Evolutionary conservation across 1,284 basidiomycete species (phyloP), one percentile per base, ranked within the genome.

Genomic region (Ustilago bromivora): DNA sequence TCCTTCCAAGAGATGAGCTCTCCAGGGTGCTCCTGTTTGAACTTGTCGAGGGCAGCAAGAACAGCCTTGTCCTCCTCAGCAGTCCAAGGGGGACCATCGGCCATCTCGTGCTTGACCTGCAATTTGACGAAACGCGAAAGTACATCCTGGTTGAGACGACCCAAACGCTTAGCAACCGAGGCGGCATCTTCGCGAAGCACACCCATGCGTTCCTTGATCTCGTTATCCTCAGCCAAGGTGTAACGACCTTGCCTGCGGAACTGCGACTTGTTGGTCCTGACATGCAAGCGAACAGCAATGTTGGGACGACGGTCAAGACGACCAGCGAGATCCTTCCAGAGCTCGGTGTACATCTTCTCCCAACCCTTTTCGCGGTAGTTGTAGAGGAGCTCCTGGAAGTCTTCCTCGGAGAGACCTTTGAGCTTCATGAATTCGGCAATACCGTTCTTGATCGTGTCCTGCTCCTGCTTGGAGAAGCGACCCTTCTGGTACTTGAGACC

Each of bases 301-400:
- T 78, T 78, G 66, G 76, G 64, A 9, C 76, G 68, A 38, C 53
- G 66, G 2, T 69, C 58, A 40, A 78, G 72, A 34, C 66, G 61
- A 34, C 68, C 76, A 51, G 76, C 67, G 28, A 74, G 62, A 23
- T 71, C 68, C 64, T 78, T 76, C 72, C 73, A 78, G 60, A 78
- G 76, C 71, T 74, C 76, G 36, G 69, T 74, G 66, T 71, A 72
- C 67, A 66, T 65, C 59, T 38, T 64, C 56, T 71, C 74, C 74
- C 74, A 76, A 32, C 66, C 66, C 54, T 57, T 66, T 31, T 72
- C 68, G 38, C 69, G 72, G 62, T 70, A 72, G 67, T 79, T 73
- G 77, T 67, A 76, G 59, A 79, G 63, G 13, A 73, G 66, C 61
- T 76, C 73, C 51, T 72, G 69, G 73, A 76, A 71, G 66, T 70